phyloP scores from a whole-genome alignment of 2,329 filamentous ascomycete genomes.

The Alternaria sp. region DNA sequence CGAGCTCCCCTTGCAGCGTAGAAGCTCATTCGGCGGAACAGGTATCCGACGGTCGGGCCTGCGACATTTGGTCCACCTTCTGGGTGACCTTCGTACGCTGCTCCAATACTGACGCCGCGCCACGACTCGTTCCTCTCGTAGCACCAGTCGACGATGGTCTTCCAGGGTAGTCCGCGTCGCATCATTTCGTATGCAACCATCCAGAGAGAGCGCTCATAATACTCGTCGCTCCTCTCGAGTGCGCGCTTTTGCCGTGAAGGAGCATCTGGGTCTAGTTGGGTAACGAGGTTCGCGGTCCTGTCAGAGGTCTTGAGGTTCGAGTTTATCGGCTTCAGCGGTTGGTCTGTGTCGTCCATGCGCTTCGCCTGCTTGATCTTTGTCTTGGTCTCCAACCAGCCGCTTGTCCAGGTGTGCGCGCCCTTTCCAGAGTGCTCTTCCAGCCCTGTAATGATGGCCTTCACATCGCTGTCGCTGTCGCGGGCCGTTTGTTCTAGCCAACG shows the following conservation, averaged over 20 bases:
- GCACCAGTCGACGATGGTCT: conserved; percentile 85
- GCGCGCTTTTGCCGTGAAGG: conserved; percentile 78
- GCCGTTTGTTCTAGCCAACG: conserved; percentile 87
- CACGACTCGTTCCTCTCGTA: conserved; percentile 85
- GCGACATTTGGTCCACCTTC: conserved; percentile 52
- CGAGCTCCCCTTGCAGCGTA: conserved; percentile 74
- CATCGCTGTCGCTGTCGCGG: conserved; percentile 70
- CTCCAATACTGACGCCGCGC: conserved; percentile 85
- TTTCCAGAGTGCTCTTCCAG: conserved; percentile 76
- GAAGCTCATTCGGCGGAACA: conserved; percentile 83
- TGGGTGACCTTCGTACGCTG: conserved; percentile 63
- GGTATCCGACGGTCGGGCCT: conserved; percentile 53
- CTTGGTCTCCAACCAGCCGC: conserved; percentile 93
- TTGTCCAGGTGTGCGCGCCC: conserved; percentile 70
- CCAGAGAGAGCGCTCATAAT: conserved; percentile 91
- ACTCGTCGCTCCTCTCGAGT: conserved; percentile 83
- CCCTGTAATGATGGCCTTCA: conserved; percentile 79
- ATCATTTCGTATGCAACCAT: conserved; percentile 93
- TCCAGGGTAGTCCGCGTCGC: conserved; percentile 78
- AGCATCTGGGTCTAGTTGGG: conserved; percentile 92
- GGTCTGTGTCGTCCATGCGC: conserved; percentile 65
- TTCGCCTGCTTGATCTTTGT: conserved; percentile 91
- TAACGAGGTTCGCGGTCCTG: conserved; percentile 72
- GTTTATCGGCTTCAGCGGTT: conserved; percentile 49
- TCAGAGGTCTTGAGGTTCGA: conserved; percentile 57